These are phyloP conservation scores for Naganishia cerealis DNA, from an alignment of 1,284 basidiomycete genomes.

Conservation along the genomic window DNA sequence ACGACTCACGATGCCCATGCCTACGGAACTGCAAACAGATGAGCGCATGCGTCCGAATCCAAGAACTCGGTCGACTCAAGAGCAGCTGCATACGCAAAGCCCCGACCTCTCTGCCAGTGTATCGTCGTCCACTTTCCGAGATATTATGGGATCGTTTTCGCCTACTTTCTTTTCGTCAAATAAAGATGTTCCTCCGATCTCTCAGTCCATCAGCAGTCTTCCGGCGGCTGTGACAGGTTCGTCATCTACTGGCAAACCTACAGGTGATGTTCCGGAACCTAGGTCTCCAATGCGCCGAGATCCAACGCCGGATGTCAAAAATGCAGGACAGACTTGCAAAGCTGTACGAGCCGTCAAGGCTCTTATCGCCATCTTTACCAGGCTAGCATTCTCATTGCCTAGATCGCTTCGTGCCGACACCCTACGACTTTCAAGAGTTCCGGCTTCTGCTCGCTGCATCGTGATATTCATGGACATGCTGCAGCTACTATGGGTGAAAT, in stretches of 20 bases:
- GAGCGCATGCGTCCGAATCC: conserved; percentile 6
- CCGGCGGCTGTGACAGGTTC: conserved; percentile 16
- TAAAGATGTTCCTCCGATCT: conserved; percentile 36
- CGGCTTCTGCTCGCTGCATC: conserved; percentile 55
- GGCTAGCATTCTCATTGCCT: conserved; percentile 54
- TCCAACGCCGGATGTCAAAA: background rate
- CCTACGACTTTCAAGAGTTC: conserved; percentile 47
- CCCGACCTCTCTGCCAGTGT: conserved; percentile 21
- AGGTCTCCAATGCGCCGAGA: conserved; percentile 15
- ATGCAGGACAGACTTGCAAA: conserved; percentile 17
- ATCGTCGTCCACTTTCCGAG: conserved; percentile 39
- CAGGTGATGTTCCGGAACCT: conserved; percentile 22
- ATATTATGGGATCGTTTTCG: conserved; percentile 45
- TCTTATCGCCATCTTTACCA: conserved; percentile 56
- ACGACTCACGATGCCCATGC: conserved; percentile 7
- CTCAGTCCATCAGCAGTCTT: conserved; percentile 20
- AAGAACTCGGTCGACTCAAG: background rate
- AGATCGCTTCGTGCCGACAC: conserved; percentile 44
- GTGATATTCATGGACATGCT: conserved; percentile 56
- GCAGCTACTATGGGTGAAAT: conserved; percentile 45
- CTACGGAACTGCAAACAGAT: conserved; percentile 23
- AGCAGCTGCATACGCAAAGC: conserved; percentile 6
- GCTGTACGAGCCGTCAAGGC: conserved; percentile 18
- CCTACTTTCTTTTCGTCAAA: conserved; percentile 38
- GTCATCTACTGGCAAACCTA: conserved; percentile 8